Conservation (phyloP, 129 eudicot species). For the Deinandra increscens region DNA sequence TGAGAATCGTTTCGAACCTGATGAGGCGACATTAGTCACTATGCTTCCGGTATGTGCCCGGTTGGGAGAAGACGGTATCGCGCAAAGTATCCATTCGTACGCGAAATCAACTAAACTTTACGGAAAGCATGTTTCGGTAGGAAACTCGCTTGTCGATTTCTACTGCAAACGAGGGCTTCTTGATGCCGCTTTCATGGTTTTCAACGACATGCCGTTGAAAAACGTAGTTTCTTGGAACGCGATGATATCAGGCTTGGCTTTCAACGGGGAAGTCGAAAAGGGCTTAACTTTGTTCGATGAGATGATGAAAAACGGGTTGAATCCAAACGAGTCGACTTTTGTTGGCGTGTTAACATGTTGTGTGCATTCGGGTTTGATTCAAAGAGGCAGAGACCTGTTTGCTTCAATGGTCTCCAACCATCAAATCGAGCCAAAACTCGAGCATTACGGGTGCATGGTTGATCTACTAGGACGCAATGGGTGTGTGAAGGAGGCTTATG, state of each 20-base stretch:
- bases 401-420: conserved; percentile 41
- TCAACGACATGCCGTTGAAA: conserved; percentile 54
- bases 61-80: conserved; percentile 51
- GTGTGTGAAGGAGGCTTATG: conserved; percentile 65
- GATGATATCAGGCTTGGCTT: conserved; percentile 80
- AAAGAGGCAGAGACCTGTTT: conserved; percentile 65
- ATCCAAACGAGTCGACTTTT: conserved; percentile 68
- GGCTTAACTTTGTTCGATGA: conserved; percentile 70
- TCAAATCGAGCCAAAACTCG: conserved; percentile 56
- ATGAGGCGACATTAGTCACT: conserved; percentile 71
- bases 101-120: conserved; percentile 51
- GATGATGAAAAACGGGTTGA: conserved; percentile 49
- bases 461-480: conserved; percentile 88
- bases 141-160: conserved; percentile 71
- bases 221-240: conserved; percentile 79
- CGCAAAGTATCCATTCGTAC: conserved; percentile 55
- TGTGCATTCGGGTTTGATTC: conserved; percentile 65
- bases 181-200: conserved; percentile 49
- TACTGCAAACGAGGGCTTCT: conserved; percentile 66
- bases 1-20: conserved; percentile 47
- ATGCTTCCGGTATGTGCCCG: conserved; percentile 73
- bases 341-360: conserved; percentile 77
- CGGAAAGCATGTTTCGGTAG: conserved; percentile 45
- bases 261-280: conserved; percentile 60
- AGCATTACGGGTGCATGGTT: conserved; percentile 93